Evolutionary conservation across 2,329 filamentous ascomycete species (phyloP), one percentile per base, ranked within the genome.

Genomic region (Lecanicillium sp.): DNA sequence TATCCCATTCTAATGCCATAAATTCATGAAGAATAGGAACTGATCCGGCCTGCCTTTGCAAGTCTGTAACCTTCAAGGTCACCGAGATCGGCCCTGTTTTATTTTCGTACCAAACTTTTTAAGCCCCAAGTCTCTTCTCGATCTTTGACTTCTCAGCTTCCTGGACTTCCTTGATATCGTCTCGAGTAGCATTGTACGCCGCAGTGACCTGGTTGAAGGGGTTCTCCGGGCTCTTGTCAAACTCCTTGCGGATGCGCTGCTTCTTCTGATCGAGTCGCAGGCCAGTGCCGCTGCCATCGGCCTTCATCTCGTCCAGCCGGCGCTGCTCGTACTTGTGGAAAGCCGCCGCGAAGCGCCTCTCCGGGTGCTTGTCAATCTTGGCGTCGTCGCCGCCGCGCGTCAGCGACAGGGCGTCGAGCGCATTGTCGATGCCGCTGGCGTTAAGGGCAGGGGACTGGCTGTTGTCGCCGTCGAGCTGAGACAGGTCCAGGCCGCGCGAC

Each of bases 191-290:
- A 61, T 98, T 86, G 64, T 87, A 94, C 3, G 70, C 61, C 3
- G 79, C 85, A 37, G 69, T 77, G 13, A 82, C 80, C 66, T 94
- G 87, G 65, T 95, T 95, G 66, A 94, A 92, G 12, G 92, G 92
- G 61, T 98, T 98, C 52, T 97, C 90, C 2, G 86, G 82, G 54
- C 84, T 85, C 71, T 87, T 94, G 62, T 94, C 84, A 60, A 97
- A 98, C 66, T 97, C 92, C 71, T 94, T 94, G 46, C 77, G 66
- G 49, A 94, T 85, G 55, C 81, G 72, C 46, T 90, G 84, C 53
- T 89, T 81, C 62, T 85, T 83, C 74, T 96, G 89, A 51, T 94
- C 78, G 50, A 85, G 70, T 41, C 89, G 72, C 56, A 97, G 61
- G 1, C 87, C 87, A 41, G 83, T 61, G 15, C 72, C 73, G 49